These are phyloP conservation scores for Teratosphaeria zuluensis DNA, from an alignment of 2,329 filamentous ascomycete species.

Conservation along the genomic window DNA sequence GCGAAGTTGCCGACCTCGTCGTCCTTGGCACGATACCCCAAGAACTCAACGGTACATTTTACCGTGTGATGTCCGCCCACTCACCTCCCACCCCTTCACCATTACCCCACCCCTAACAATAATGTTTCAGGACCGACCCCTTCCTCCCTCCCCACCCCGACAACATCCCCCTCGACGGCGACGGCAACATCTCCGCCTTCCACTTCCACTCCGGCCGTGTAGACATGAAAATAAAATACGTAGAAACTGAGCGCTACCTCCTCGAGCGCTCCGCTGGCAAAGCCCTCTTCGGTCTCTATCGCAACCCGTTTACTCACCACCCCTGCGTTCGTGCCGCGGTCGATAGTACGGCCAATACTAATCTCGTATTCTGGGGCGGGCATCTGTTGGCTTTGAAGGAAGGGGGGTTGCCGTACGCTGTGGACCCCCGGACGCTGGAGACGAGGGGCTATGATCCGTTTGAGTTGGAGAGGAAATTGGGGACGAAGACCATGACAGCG, in stretches of 20 bases:
- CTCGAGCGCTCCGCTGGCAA: conserved; percentile 29
- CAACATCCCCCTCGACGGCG: conserved; percentile 44
- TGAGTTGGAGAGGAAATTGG: conserved; percentile 31
- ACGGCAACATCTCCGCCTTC: conserved; percentile 35
- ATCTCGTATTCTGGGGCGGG: conserved; percentile 49
- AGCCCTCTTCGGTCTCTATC: conserved; percentile 45
- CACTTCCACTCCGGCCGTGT: conserved; percentile 33
- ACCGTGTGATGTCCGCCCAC: conserved; percentile 27
- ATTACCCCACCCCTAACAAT: conserved; percentile 46
- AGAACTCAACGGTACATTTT: conserved; percentile 27
- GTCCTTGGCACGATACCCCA: conserved; percentile 23
- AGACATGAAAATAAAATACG: conserved; percentile 34
- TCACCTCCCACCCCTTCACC: background rate
- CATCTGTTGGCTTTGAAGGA: conserved; percentile 47
- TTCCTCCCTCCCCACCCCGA: conserved; percentile 44
- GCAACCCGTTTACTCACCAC: conserved; percentile 33
- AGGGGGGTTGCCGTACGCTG: conserved; percentile 29
- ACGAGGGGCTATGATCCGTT: conserved; percentile 26
- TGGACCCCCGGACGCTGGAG: conserved; percentile 32
- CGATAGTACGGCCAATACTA: conserved; percentile 50
- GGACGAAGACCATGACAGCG: conserved; percentile 33
- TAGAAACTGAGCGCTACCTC: conserved; percentile 34
- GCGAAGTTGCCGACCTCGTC: conserved; percentile 26
- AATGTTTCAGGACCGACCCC: conserved; percentile 22
- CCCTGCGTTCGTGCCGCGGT: conserved; percentile 25